Percentiles rank a stretch among this genome's conserved stretches.
These are phyloP conservation scores for Fusarium dlaminii DNA, from an alignment of 2,329 filamentous ascomycete genomes.

Conservation along the genomic window DNA sequence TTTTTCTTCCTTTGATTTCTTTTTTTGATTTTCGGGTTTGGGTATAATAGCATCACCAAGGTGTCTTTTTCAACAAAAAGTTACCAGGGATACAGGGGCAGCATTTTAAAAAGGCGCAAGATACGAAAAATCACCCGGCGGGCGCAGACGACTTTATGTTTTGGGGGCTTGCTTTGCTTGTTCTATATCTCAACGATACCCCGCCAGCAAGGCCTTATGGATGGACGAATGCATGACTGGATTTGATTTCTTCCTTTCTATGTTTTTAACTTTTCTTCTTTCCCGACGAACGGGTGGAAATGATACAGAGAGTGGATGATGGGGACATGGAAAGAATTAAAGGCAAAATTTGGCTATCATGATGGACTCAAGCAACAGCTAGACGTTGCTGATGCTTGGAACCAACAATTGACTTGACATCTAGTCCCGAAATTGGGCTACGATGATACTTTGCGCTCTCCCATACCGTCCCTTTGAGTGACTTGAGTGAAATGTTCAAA, in stretches of 20 bases:
- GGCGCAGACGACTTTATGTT: constrained; percentile 45
- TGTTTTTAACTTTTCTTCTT: background rate
- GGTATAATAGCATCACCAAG: constrained; percentile 42
- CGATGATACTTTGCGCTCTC: constrained; percentile 1
- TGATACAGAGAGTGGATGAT: constrained; percentile 1
- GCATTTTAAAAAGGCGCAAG: constrained; percentile 41
- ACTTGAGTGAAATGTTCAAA: background rate
- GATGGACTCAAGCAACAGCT: background rate
- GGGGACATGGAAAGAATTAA: background rate
- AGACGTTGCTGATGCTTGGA: background rate
- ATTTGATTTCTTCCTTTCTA: constrained; percentile 16
- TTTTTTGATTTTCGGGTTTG: constrained; percentile 23
- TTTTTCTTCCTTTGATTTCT: constrained; percentile 8
- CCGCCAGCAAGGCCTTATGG: constrained; percentile 47
- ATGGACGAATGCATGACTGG: constrained; percentile 42
- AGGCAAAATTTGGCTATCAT: background rate
- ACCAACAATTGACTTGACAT: constrained; percentile 25
- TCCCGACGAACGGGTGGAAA: constrained; percentile 1
- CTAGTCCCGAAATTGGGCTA: constrained; percentile 30
- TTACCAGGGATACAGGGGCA: constrained; percentile 46
- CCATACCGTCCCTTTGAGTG: background rate
- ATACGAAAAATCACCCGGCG: constrained; percentile 39
- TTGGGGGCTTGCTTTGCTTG: constrained; percentile 48
- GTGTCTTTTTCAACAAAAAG: constrained; percentile 57
- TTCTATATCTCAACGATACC: constrained; percentile 54